Evolutionary conservation across 2,329 filamentous ascomycete genomes (phyloP), one percentile per base, ranked within the genome.

Genomic region (Colletotrichum sp.): DNA sequence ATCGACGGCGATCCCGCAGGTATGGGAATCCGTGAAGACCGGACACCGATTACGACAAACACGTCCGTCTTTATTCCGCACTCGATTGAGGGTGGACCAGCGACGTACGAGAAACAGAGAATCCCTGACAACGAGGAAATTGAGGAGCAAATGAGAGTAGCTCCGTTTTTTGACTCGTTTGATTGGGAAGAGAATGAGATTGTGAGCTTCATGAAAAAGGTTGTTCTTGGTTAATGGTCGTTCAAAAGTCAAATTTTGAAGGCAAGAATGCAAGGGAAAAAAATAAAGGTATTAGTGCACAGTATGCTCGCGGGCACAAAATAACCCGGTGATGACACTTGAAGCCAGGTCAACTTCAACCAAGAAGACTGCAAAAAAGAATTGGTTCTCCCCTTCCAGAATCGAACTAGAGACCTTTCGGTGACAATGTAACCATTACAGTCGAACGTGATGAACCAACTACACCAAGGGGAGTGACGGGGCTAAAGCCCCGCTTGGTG

Each of bases 1-100:
- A 25, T 71, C 11, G 68, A 71, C 12, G 68, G 68, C 22, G 68
- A 65, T 13, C 16, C 22, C 2, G 68, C 30, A 30, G 60, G 59
- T 5, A 71, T 71, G 39, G 39, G 60, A 2, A 65, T 71, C 22
- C 39, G 39, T 8, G 60, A 71, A n/a, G 44, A 65, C 13, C 16
- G 22, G 22, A 57, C 68, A 8, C 60, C 30, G 3, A 34, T 65
- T 19, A 71, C 68, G 6, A 71, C 68, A 7, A 71, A 71, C 8
- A 61, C 68, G 6, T 57, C 68, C 3, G 59, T 71, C 1, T 71
- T 71, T 27, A 57, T 65, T 13, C 59, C 60, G 16, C 68, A 71
- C 30, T 65, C 68, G 9, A 71, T 71, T 55, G 39, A 52, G 30
- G 68, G 55, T 4, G 60, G 27, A 7, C 28, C 68, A 5, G 30